Conservation (phyloP, 2,329 filamentous ascomycete genomes). For the Cercospora sp. region DNA sequence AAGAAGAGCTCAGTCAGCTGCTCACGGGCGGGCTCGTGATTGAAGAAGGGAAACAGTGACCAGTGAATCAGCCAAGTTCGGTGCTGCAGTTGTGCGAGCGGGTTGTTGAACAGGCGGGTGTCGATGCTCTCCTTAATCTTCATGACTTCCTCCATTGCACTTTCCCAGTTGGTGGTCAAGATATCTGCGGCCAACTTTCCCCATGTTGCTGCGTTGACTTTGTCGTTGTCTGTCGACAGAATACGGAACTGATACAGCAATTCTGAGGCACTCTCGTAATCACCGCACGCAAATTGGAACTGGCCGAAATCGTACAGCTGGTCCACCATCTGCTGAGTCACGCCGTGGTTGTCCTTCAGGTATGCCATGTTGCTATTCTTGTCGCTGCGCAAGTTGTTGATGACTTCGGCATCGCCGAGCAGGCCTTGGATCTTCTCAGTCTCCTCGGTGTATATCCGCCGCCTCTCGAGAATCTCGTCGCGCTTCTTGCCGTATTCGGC, state of each 20-base stretch:
- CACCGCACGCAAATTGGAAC: constrained; percentile 97
- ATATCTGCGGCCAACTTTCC: constrained; percentile 97
- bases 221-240: constrained; percentile 97
- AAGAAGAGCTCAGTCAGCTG: constrained; percentile 94
- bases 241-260: constrained; percentile 97
- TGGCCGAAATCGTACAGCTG: constrained; percentile 93
- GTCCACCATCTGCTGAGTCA: constrained; percentile 94
- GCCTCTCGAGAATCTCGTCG: constrained; percentile 79
- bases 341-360: constrained; percentile 92
- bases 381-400: constrained; percentile 87
- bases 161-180: constrained; percentile 91
- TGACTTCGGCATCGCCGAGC: constrained; percentile 83
- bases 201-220: constrained; percentile 93
- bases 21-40: constrained; percentile 89
- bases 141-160: constrained; percentile 83
- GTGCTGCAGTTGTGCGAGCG: constrained; percentile 91
- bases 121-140: constrained; percentile 93
- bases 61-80: constrained; percentile 98
- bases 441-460: constrained; percentile 82
- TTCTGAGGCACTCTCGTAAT: constrained; percentile 86
- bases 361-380: constrained; percentile 99
- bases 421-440: constrained; percentile 86
- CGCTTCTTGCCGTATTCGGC: constrained; percentile 86
- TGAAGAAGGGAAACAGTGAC: constrained; percentile 98
- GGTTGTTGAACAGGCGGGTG: constrained; percentile 92